These are phyloP conservation scores for Hymenoscyphus fructigenus DNA, from an alignment of 2,329 filamentous ascomycete genomes.

Conservation along the genomic window DNA sequence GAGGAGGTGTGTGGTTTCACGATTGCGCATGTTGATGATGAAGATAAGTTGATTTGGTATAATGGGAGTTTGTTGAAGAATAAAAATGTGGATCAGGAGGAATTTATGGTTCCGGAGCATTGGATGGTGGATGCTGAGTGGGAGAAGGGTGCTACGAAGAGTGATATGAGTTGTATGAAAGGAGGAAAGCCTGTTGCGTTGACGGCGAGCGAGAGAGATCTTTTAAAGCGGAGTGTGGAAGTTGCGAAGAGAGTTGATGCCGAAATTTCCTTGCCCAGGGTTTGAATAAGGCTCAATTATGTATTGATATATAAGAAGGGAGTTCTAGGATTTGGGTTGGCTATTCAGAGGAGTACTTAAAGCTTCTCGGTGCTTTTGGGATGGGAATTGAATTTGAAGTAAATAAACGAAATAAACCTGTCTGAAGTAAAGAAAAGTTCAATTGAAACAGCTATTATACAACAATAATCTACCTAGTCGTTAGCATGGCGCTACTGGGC, in stretches of 20 bases:
- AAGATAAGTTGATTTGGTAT: slow-evolving; percentile 42
- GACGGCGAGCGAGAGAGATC: neutral
- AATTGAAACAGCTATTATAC: too few species aligned
- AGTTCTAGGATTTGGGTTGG: too few species aligned
- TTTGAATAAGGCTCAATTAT: too few species aligned
- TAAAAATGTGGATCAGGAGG: slow-evolving; percentile 35
- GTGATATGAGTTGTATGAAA: slow-evolving; percentile 43
- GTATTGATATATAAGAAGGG: too few species aligned
- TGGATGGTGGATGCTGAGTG: slow-evolving; percentile 42
- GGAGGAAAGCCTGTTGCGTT: slow-evolving; percentile 7
- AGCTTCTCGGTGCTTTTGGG: too few species aligned
- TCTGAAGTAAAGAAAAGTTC: too few species aligned
- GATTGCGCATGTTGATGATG: slow-evolving; percentile 45
- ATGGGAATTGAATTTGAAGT: too few species aligned
- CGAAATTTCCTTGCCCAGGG: neutral
- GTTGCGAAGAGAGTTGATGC: neutral
- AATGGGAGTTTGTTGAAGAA: slow-evolving; percentile 46
- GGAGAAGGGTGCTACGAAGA: slow-evolving; percentile 38
- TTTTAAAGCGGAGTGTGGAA: neutral
- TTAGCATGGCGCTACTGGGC: too few species aligned
- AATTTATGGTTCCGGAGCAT: slow-evolving; percentile 25
- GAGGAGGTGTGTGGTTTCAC: slow-evolving; percentile 12
- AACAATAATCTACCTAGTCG: too few species aligned
- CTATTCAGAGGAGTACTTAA: too few species aligned
- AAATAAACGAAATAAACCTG: too few species aligned